A percentile compares a stretch with the other conserved stretches of the same genome.
Conservation (phyloP, 2,329 filamentous ascomycete species). For the Emydomyces testavorans region DNA sequence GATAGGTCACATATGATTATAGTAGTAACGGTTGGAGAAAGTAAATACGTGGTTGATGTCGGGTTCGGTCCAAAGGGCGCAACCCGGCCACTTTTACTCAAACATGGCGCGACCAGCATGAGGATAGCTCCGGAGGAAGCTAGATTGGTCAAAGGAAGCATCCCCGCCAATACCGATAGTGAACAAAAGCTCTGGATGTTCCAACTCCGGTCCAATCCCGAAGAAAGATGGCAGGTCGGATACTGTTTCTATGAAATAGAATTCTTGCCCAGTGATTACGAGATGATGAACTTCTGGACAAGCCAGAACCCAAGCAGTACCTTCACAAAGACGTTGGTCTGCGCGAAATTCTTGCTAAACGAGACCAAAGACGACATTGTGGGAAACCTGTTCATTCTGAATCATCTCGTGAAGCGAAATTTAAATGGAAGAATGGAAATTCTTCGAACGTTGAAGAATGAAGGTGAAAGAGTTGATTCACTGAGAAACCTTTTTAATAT, state of each 20-base stretch:
- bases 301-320: slow-evolving; percentile 41
- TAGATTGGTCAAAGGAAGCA: slow-evolving; percentile 42
- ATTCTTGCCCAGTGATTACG: slow-evolving; percentile 51
- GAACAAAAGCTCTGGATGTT: slow-evolving; percentile 50
- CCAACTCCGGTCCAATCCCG: slow-evolving; percentile 42
- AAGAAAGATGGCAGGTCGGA: slow-evolving; percentile 46
- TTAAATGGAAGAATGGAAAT: slow-evolving; percentile 41
- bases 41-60: slow-evolving; percentile 44
- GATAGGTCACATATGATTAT: slow-evolving; percentile 47
- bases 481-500: slow-evolving; percentile 45
- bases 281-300: slow-evolving; percentile 48
- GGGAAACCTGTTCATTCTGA: slow-evolving; percentile 45
- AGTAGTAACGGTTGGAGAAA: slow-evolving; percentile 45
- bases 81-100: slow-evolving; percentile 46
- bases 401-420: slow-evolving; percentile 44
- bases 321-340: slow-evolving; percentile 46
- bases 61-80: slow-evolving; percentile 54
- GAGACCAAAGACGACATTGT: slow-evolving; percentile 37
- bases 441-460: slow-evolving; percentile 39
- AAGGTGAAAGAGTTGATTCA: slow-evolving; percentile 44
- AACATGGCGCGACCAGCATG: slow-evolving; percentile 29
- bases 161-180: slow-evolving; percentile 36
- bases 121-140: slow-evolving; percentile 46
- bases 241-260: slow-evolving; percentile 58
- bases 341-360: slow-evolving; percentile 45